Evolutionary conservation across 805 yeast genomes (phyloP), one percentile per base, ranked within the genome.

Genomic region (Blastobotrys terrestris): DNA sequence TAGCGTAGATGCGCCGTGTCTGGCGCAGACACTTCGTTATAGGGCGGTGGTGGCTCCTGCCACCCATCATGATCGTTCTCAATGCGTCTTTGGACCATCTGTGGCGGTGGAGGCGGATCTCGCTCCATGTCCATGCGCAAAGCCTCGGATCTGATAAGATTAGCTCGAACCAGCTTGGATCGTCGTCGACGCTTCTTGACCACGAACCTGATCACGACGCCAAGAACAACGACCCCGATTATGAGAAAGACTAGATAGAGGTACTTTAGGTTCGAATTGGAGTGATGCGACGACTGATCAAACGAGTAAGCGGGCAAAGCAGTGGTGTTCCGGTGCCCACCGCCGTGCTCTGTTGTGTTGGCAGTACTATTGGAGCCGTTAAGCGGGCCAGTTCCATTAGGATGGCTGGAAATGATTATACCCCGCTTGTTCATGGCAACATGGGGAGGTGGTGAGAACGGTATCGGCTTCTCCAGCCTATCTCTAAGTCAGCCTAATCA

Each of bases 231-330:
- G 8, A 58, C 43, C 19, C 55, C 61, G 13, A 59, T 35, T 11
- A 59, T 46, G 35, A 60, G 55, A 46, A 60, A 57, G n/a, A 60
- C 52, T 26, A 59, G 53, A 31, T 55, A 60, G 16, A 59, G 56
- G 43, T 58, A 59, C 44, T 55, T 54, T 20, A 58, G 56, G 31
- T 22, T 19, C n/a, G 58, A 53, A 44, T 53, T 49, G 26, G 44
- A 50, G 3, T 15, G 4, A 15, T 44, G 31, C 18, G 20, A 14
- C 35, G 19, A 5, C 4, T 11, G 31, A 7, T 26, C 47, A 6
- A 44, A 21, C 13, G 49, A 15, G 22, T 46, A 31, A 6, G 22
- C 5, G 20, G 48, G 48, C 18, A 39, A 15, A 16, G 55, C 45
- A 2, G 48, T 26, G 13, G 41, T 44, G n/a, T 44, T 50, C 56